Percentiles rank a stretch among this genome's conserved stretches.
phyloP scores from a whole-genome alignment of 352 stramenopile species.

The Phytophthora vignae region DNA sequence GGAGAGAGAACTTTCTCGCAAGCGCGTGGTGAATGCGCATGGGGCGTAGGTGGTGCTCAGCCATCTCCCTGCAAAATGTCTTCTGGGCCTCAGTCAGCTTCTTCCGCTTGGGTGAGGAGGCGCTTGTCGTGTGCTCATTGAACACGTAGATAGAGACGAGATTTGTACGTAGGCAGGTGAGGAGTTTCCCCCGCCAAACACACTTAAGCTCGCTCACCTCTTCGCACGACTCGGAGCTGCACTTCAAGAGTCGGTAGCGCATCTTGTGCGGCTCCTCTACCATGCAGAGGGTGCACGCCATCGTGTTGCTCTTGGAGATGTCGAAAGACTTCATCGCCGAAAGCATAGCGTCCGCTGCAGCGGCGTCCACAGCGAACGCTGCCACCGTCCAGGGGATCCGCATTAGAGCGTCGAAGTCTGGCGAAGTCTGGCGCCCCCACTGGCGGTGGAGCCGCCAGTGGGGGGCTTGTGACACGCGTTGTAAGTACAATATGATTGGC shows the following conservation, averaged over 20 bases:
- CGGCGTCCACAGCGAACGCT: too few relatives aligned
- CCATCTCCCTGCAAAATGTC: background rate
- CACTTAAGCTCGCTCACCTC: background rate
- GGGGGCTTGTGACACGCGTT: too few relatives aligned
- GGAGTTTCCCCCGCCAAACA: background rate
- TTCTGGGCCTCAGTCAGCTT: too few relatives aligned
- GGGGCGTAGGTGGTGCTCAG: background rate
- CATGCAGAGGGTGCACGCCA: background rate
- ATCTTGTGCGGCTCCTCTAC: background rate
- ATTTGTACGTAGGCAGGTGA: background rate
- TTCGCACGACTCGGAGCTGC: background rate
- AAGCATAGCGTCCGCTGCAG: background rate
- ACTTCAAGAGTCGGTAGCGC: background rate
- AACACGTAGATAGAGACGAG: background rate
- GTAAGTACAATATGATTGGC: too few relatives aligned
- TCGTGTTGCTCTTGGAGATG: background rate
- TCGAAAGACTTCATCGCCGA: background rate
- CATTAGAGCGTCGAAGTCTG: too few relatives aligned
- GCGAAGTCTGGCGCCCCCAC: too few relatives aligned
- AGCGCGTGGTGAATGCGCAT: constrained; percentile 9
- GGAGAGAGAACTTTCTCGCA: constrained; percentile 1
- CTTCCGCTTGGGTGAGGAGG: background rate
- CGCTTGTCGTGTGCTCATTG: background rate
- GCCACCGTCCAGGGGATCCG: too few relatives aligned
- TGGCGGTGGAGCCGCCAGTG: too few relatives aligned